Evolutionary conservation across 371 early-diverging fungal species (phyloP).

Genomic region (Saksenaea vasiformis): DNA sequence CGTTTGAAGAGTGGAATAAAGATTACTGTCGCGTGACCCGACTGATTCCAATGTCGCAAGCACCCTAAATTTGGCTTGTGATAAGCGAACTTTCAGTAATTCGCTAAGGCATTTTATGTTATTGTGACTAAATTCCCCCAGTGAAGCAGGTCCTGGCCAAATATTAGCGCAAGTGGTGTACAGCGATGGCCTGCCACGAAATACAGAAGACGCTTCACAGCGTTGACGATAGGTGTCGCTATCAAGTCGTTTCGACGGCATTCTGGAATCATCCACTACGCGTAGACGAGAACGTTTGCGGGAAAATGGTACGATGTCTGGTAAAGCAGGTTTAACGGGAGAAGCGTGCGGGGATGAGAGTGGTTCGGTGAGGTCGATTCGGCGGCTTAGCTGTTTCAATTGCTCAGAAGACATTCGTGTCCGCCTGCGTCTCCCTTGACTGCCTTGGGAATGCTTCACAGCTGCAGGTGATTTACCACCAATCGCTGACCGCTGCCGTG

Average conservation of each 20-base stretch:
- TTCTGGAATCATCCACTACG: background rate
- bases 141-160: constrained; percentile 20
- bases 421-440: constrained; percentile 3
- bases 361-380: constrained; percentile 36
- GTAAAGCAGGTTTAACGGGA: background rate
- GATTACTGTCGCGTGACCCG: constrained; percentile 9
- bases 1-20: constrained; percentile 12
- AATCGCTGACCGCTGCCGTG: constrained; percentile 8
- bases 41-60: constrained; percentile 20
- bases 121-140: constrained; percentile 24
- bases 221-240: background rate
- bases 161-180: constrained; percentile 19
- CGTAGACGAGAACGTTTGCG: background rate
- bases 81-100: constrained; percentile 25
- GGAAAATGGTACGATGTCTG: background rate
- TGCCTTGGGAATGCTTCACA: constrained; percentile 8
- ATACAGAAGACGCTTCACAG: background rate
- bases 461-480: constrained; percentile 13
- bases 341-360: constrained; percentile 1
- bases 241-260: background rate
- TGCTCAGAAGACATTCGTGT: constrained; percentile 12
- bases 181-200: constrained; percentile 6
- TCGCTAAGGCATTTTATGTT: constrained; percentile 23
- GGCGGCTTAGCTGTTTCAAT: constrained; percentile 38
- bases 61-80: constrained; percentile 32